Base-by-base conservation (phyloP, 495 filamentous ascomycete species). In the Mycothermus thermophilus region DNA sequence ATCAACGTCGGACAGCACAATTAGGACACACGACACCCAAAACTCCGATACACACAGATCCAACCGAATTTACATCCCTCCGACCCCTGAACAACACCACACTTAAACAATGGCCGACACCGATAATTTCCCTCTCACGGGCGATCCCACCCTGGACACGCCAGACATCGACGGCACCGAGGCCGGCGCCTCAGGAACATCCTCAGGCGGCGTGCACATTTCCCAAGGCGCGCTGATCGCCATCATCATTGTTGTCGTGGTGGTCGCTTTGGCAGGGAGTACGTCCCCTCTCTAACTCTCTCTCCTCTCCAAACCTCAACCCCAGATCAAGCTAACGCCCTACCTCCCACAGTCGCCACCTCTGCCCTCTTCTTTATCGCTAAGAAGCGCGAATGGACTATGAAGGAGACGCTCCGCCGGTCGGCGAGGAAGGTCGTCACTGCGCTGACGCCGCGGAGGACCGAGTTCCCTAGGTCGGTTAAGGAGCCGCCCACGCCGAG, bases 141-240 rank as follows among this genome's bases (percentile, higher is more conserved):
- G 55, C 8, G 57, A 60, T 21, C 18, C n/a, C 26, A 41, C 21
- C 11, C 42, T 8, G 40, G 35, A n/a, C n/a, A n/a, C n/a, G n/a
- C n/a, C n/a, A n/a, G 39, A 38, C 5, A 7, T 38, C 27, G 54
- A 49, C 20, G 66, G 66, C 34, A 54, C 44, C 32, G 46, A 52
- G 34, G 75, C 67, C 11, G 76, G 75, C 18, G 74, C 74, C 10
- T 54, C 63, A 18, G 76, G 75, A 13, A 40, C 44, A 14, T 59
- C 59, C 30, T 55, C 57, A n/a, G 63, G 67, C 10, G 61, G 59
- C 11, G 57, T 72, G 42, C 53, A 52, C 17, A 46, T 80, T 21
- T 76, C 73, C 6, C 64, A 59, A 28, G 74, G 74, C 9, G 74
- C 61, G 2, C 54, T 80, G 35, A 62, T 72, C 27, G 75, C 73